Base-by-base conservation (phyloP, 306 rosid genomes). In the Mimosa pudica region DNA sequence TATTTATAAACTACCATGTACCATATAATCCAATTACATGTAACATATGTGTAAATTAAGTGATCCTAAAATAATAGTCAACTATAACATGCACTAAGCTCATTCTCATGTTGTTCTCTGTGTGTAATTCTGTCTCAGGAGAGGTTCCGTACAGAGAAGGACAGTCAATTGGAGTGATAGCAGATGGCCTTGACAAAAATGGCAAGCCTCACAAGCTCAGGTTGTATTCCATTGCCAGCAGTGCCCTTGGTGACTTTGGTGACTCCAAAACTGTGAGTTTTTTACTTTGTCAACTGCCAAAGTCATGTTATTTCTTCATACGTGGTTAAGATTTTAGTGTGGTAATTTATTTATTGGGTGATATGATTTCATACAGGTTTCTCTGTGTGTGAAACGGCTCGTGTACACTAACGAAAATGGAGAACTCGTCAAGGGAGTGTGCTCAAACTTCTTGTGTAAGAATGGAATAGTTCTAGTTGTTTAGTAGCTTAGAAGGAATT, bases 81-180 rank as follows among this genome's bases (percentile, higher is more conserved):
- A 24, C 30, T 24, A 24, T 24, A 24, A 24, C 30, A 24, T 24
- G 30, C 30, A 24, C 30, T 24, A 24, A 62, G 41, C 51, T 69
- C 48, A 35, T 41, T 33, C 16, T 68, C 12, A 32, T 82, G 66
- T 69, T 48, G 57, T 79, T 47, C 5, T 38, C 1, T 52, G 16
- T 63, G 58, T 82, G 5, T 62, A 4, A 62, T 62, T 62, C 16
- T 62, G 38, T 62, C 42, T 32, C 79, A 96, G 99, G 99, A 55
- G 98, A 93, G 88, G 77, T 96, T 55, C 98, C 99, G 18, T 96
- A 96, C 88, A 91, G 93, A 88, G 99, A 96, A 81, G 99, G 99
- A 70, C 99, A 96, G 78, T 96, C 99, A 52, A 73, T 96, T 78
- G 99, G 99, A 46, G 91, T 93, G 8, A 93, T 93, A 72, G 58